phyloP scores from a whole-genome alignment of 2,329 filamentous ascomycete genomes.

The Penicillium thymicola region DNA sequence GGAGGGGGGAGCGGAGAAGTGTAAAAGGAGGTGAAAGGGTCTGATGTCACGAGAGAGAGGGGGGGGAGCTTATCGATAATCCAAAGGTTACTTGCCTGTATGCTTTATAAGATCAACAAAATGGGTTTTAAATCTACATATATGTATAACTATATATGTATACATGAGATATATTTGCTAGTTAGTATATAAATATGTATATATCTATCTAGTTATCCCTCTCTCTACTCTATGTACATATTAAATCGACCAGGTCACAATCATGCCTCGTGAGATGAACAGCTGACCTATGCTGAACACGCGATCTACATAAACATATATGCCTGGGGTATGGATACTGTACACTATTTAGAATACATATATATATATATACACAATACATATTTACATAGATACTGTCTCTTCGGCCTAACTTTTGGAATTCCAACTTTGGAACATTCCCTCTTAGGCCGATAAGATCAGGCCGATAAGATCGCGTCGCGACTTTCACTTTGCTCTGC shows the following conservation, averaged over 20 bases:
- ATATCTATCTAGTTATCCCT: no score
- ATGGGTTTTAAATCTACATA: no score
- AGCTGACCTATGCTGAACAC: background rate
- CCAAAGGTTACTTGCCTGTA: no score
- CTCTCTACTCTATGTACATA: background rate
- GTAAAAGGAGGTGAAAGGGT: background rate
- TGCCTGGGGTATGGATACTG: background rate
- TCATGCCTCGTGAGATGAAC: background rate
- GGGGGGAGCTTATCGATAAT: background rate
- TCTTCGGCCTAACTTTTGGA: background rate
- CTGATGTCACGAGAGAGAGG: conserved; percentile 2
- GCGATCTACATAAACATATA: background rate
- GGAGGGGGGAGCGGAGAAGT: no score
- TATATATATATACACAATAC: background rate
- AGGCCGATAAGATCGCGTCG: conserved; percentile 4
- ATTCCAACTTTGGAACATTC: background rate
- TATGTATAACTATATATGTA: no score
- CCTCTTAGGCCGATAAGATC: conserved; percentile 1
- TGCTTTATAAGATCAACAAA: no score
- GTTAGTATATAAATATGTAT: background rate
- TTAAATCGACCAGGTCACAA: background rate
- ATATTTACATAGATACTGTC: background rate
- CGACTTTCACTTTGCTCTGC: background rate
- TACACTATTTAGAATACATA: background rate
- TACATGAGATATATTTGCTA: no score